A percentile compares a stretch with the other conserved stretches of the same genome.
These are phyloP conservation scores for Daldinia vernicosa DNA, from an alignment of 495 filamentous ascomycete genomes.

Conservation along the genomic window DNA sequence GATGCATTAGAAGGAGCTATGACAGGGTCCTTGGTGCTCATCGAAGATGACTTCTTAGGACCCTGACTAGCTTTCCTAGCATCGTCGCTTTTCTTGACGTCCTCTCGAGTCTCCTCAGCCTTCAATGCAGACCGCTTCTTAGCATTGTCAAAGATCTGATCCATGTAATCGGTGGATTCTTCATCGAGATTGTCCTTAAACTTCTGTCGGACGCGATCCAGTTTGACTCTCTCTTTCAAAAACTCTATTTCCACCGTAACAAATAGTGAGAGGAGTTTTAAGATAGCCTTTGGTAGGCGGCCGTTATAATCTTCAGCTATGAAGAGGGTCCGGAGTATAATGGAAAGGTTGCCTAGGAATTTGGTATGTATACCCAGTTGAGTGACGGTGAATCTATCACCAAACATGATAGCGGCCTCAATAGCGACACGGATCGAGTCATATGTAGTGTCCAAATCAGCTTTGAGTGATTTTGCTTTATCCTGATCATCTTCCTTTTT, in stretches of 20 bases:
- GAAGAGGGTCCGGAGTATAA: conserved; percentile 71
- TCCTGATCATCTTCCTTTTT: conserved; percentile 53
- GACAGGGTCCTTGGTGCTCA: background rate
- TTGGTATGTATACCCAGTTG: conserved; percentile 48
- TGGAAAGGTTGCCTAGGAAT: conserved; percentile 63
- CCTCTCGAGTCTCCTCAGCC: conserved; percentile 45
- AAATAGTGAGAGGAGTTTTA: conserved; percentile 72
- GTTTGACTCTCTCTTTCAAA: conserved; percentile 68
- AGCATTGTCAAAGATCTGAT: conserved; percentile 56
- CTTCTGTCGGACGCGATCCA: conserved; percentile 68
- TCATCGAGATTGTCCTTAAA: conserved; percentile 73
- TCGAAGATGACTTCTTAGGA: conserved; percentile 26
- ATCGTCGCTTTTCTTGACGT: conserved; percentile 13
- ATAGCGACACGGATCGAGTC: conserved; percentile 40
- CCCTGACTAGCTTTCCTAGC: conserved; percentile 15
- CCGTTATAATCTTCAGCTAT: conserved; percentile 72
- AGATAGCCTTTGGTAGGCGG: conserved; percentile 67
- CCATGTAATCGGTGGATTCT: conserved; percentile 60
- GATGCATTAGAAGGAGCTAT: conserved; percentile 2
- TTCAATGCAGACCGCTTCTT: conserved; percentile 61
- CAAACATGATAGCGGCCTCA: conserved; percentile 51
- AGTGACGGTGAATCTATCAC: conserved; percentile 17
- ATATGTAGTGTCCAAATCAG: conserved; percentile 22
- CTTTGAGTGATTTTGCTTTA: conserved; percentile 40
- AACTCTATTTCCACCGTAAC: conserved; percentile 44